Base-by-base conservation (phyloP, 805 yeast genomes). In the Scheffersomyces ergatensis region DNA sequence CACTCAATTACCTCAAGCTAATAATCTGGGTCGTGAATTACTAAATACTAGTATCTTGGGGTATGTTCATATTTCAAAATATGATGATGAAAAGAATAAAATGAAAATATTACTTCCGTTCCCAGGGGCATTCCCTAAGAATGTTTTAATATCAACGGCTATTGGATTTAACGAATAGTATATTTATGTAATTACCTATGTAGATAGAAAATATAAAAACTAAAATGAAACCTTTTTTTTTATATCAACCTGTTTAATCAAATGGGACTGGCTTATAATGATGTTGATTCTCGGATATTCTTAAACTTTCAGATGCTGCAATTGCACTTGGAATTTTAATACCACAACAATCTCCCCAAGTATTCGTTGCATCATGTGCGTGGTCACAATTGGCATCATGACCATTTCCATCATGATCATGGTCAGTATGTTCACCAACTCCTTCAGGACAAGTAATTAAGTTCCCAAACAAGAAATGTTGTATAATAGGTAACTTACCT, bases 271-370 rank as follows among this genome's bases (percentile, higher is more conserved):
- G 77, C 45, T 58, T 70, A 3, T 43, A 37, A 40, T 58, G 59
- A 24, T 54, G 52, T 24, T 58, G 36, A 32, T 45, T 64, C 38
- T 70, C 65, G 43, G 12, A 12, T n/a, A 11, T 19, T 26, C 42
- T 41, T 16, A 46, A 19, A 63, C 78, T 65, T 46, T 80, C 82
- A 13, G 82, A 76, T 0, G 97, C 99, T 0, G 97, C 98, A 42
- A 89, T 78, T 0, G 97, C 97, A 63, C 97, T 89, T 0, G 99
- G 99, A 2, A 93, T 77, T 56, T 88, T 87, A 37, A 93, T 93
- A 6, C 99, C 99, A 67, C 99, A 93, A 56, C 99, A 93, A 59
- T 93, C 98, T 7, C 96, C 98, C 96, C 96, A 93, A 2, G 87
- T 81, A 43, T 69, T 76, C 2, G 55, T 46, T 7, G 44, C 46